Evolutionary conservation across 805 yeast species (phyloP).

Genomic region (Candida pini): DNA sequence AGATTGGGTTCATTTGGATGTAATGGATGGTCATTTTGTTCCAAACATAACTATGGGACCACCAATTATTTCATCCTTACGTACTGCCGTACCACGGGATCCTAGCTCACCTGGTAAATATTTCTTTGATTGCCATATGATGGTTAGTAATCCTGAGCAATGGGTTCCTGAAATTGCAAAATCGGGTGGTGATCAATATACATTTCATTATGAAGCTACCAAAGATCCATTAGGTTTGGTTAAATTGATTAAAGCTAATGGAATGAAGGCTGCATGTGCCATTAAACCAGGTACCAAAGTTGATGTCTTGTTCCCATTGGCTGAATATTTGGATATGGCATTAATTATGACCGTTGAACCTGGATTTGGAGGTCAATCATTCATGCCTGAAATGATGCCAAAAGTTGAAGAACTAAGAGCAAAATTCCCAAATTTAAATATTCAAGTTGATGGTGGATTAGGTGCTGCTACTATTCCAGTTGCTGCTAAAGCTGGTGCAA

Average conservation of each 20-base stretch:
- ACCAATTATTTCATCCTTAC: conserved; percentile 28
- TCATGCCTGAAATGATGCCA: conserved; percentile 95
- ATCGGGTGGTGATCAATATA: conserved; percentile 94
- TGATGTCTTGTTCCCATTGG: conserved; percentile 72
- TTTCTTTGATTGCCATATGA: conserved; percentile 96
- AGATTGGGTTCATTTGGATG: conserved; percentile 96
- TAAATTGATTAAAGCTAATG: conserved; percentile 68
- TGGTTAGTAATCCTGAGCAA: conserved; percentile 88
- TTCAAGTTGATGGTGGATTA: conserved; percentile 97
- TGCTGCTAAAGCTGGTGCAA: conserved; percentile 96
- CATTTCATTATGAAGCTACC: conserved; percentile 95
- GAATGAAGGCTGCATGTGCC: conserved; percentile 92
- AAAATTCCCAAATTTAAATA: conserved; percentile 72
- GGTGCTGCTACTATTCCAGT: conserved; percentile 79
- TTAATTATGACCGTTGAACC: conserved; percentile 98
- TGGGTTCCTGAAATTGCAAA: conserved; percentile 93
- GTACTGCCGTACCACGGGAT: conserved; percentile 34
- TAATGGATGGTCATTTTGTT: conserved; percentile 98
- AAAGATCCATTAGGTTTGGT: conserved; percentile 70
- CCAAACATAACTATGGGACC: conserved; percentile 95
- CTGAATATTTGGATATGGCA: conserved; percentile 82
- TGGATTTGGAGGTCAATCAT: conserved; percentile 98
- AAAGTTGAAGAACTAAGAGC: conserved; percentile 77
- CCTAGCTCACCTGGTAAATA: conserved; percentile 11
- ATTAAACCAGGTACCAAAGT: conserved; percentile 92